phyloP scores from a whole-genome alignment of 2,329 filamentous ascomycete genomes.

The Dactylellina cionopaga region DNA sequence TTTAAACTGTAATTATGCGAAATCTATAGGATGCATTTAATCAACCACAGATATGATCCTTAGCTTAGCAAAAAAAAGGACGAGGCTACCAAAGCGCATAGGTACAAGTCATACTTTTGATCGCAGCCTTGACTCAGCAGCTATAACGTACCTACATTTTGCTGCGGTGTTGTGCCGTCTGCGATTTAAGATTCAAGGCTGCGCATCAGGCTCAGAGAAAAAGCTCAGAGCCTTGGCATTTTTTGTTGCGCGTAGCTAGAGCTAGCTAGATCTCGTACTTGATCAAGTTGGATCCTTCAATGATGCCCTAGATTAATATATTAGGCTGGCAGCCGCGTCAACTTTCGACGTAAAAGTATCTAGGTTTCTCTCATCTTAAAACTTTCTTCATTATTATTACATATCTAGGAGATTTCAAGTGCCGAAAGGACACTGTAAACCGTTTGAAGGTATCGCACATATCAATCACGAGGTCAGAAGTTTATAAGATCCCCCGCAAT shows the following conservation, averaged over 20 bases:
- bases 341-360: not conserved
- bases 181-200: too few relatives aligned
- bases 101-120: slow-evolving; percentile 22
- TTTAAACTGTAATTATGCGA: too few relatives aligned
- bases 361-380: not conserved
- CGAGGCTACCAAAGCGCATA: slow-evolving; percentile 41
- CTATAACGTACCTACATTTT: too few relatives aligned
- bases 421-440: slow-evolving; percentile 8
- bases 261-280: too few relatives aligned
- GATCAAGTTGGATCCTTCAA: slow-evolving; percentile 39
- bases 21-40: too few relatives aligned
- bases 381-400: not conserved
- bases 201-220: slow-evolving; percentile 19
- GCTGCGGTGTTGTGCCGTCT: too few relatives aligned
- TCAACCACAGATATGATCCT: too few relatives aligned
- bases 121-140: slow-evolving; percentile 19
- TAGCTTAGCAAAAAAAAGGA: too few relatives aligned
- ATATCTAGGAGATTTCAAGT: not conserved
- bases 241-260: not conserved
- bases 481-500: not conserved
- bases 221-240: not conserved
- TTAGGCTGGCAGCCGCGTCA: slow-evolving; percentile 1
- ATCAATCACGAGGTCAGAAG: not conserved
- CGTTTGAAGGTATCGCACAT: not conserved
- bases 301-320: slow-evolving; percentile 17